phyloP scores from a whole-genome alignment of 2,329 filamentous ascomycete species.

The Penicillium aurantiogriseum region DNA sequence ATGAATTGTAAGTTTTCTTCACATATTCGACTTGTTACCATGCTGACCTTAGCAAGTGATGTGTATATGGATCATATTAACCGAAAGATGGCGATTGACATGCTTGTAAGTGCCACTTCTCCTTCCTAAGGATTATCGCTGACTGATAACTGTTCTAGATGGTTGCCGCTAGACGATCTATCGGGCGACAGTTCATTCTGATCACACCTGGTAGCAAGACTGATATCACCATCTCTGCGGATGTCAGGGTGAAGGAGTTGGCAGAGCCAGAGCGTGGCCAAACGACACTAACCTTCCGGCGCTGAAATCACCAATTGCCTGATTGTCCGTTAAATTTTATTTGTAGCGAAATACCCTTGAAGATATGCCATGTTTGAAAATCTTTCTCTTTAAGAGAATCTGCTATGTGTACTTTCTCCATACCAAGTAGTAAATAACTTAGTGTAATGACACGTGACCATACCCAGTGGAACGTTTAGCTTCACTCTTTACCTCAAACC shows the following conservation, averaged over 20 bases:
- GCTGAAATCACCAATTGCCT: slow-evolving; percentile 3
- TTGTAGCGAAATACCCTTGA: slow-evolving; percentile 8
- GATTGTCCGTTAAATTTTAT: neutral
- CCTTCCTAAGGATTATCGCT: slow-evolving; percentile 1
- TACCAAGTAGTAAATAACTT: neutral
- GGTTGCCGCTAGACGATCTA: slow-evolving; percentile 75
- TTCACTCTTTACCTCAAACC: slow-evolving; percentile 10
- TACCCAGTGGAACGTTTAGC: slow-evolving; percentile 6
- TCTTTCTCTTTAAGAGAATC: neutral
- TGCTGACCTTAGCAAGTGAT: slow-evolving; percentile 54
- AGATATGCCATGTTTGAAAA: neutral
- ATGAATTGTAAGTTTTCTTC: slow-evolving; percentile 69
- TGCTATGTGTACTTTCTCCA: neutral
- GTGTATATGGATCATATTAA: slow-evolving; percentile 99
- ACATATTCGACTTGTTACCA: slow-evolving; percentile 4
- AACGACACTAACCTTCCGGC: slow-evolving; percentile 37
- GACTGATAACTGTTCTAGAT: slow-evolving; percentile 55
- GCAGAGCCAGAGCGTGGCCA: slow-evolving; percentile 48
- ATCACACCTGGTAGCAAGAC: slow-evolving; percentile 88
- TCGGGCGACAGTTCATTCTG: slow-evolving; percentile 91
- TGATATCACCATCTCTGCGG: slow-evolving; percentile 46
- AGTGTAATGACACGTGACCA: slow-evolving; percentile 4
- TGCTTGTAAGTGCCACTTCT: slow-evolving; percentile 67
- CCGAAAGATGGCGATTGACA: slow-evolving; percentile 84
- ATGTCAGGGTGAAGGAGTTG: slow-evolving; percentile 47